Evolutionary conservation across 768 basidiomycete genomes (phyloP).

Genomic region (Leucocoprinus leucothites): DNA sequence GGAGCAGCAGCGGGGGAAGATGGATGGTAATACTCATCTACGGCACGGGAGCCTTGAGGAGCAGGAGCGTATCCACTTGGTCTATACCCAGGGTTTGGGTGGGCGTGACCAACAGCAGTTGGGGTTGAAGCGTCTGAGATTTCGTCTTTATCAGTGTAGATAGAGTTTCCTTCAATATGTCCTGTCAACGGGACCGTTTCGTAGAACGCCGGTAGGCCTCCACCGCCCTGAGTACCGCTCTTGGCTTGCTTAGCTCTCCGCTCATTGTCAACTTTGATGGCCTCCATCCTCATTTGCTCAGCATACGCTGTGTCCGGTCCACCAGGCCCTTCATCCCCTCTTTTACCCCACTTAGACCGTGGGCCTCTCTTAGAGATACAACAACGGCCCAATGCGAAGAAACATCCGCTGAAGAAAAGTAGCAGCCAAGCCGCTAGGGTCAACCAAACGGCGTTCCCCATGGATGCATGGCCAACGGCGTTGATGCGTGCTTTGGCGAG

Average conservation of each 20-base stretch:
- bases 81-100: slow-evolving; percentile 30
- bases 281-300: slow-evolving; percentile 76
- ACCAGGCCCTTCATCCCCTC: slow-evolving; percentile 32
- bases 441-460: slow-evolving; percentile 91
- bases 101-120: slow-evolving; percentile 25
- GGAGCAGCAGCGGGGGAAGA: slow-evolving; percentile 27
- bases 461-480: slow-evolving; percentile 68
- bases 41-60: slow-evolving; percentile 59
- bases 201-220: slow-evolving; percentile 71
- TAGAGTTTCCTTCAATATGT: slow-evolving; percentile 52
- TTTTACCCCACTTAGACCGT: slow-evolving; percentile 33
- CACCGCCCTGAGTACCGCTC: slow-evolving; percentile 38
- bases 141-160: slow-evolving; percentile 45
- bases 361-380: slow-evolving; percentile 59
- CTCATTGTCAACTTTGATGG: slow-evolving; percentile 84
- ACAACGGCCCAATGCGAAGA: slow-evolving; percentile 81
- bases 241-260: slow-evolving; percentile 65
- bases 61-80: slow-evolving; percentile 67
- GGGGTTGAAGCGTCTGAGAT: slow-evolving; percentile 21
- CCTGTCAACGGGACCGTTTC: slow-evolving; percentile 72
- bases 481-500: slow-evolving; percentile 85
- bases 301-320: slow-evolving; percentile 32
- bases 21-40: slow-evolving; percentile 68
- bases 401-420: slow-evolving; percentile 88
- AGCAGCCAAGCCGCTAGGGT: slow-evolving; percentile 84